A percentile compares a stretch with the other conserved stretches of the same genome.
Evolutionary conservation across 1,284 basidiomycete species (phyloP).

Genomic region (Sporisorium sorghi): DNA sequence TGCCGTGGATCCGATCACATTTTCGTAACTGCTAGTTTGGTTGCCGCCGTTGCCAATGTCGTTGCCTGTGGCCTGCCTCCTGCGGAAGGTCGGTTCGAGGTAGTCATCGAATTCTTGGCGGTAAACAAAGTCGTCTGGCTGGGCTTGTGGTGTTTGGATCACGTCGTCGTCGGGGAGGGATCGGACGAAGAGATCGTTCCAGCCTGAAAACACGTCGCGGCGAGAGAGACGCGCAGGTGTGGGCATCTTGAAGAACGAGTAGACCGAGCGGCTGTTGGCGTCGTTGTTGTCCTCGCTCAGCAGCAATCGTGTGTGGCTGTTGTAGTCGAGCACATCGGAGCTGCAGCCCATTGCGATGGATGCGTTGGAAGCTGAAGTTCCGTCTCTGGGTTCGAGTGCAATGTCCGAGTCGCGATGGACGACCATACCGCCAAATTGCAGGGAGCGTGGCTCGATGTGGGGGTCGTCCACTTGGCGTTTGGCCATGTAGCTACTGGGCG

Average conservation of each 20-base stretch:
- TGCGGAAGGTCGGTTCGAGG: slow-evolving; percentile 40
- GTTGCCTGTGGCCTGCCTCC: slow-evolving; percentile 69
- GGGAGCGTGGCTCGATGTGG: slow-evolving; percentile 28
- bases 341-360: slow-evolving; percentile 43
- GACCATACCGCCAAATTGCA: slow-evolving; percentile 34
- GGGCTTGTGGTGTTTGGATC: slow-evolving; percentile 24
- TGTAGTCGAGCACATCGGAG: slow-evolving; percentile 53
- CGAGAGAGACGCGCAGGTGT: slow-evolving; percentile 39
- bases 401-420: slow-evolving; percentile 61
- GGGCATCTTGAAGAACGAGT: slow-evolving; percentile 57
- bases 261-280: slow-evolving; percentile 41
- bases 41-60: slow-evolving; percentile 83
- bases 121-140: slow-evolving; percentile 36
- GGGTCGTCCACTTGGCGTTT: slow-evolving; percentile 45
- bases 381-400: slow-evolving; percentile 25
- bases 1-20: slow-evolving; percentile 76
- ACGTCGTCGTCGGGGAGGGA: slow-evolving; percentile 22
- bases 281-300: slow-evolving; percentile 54
- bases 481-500: slow-evolving; percentile 40
- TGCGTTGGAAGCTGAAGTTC: neutral
- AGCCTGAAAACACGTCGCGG: slow-evolving; percentile 41
- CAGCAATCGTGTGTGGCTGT: slow-evolving; percentile 53
- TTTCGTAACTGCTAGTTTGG: slow-evolving; percentile 82
- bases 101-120: slow-evolving; percentile 41
- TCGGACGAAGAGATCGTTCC: slow-evolving; percentile 32